phyloP scores from a whole-genome alignment of 2,329 filamentous ascomycete species.

The Verticillium alfalfae region DNA sequence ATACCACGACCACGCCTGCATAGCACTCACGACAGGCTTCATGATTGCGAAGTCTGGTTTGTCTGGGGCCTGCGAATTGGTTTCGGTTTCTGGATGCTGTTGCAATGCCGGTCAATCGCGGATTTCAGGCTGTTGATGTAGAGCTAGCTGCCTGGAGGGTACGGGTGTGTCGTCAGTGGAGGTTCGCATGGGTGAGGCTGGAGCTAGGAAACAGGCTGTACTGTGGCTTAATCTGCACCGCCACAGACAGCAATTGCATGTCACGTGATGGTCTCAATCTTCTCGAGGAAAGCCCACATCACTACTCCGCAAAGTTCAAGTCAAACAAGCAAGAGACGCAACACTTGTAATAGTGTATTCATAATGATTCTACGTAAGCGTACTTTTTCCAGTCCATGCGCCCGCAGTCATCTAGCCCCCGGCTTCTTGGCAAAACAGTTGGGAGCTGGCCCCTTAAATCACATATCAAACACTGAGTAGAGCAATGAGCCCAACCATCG shows the following conservation, averaged over 20 bases:
- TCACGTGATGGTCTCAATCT: background rate
- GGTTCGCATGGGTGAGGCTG: background rate
- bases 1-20: slow-evolving; percentile 95
- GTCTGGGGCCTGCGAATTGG: background rate
- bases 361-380: background rate
- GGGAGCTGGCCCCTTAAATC: background rate
- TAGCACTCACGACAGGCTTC: slow-evolving; percentile 89
- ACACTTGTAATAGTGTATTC: background rate
- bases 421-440: background rate
- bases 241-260: background rate
- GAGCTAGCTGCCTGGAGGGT: background rate
- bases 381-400: background rate
- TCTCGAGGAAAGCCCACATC: too few species aligned
- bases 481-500: background rate
- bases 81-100: background rate
- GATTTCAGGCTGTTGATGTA: background rate
- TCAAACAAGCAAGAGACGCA: too few species aligned
- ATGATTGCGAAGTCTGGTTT: slow-evolving; percentile 47
- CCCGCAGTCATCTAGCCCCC: background rate
- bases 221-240: background rate
- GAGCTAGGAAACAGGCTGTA: background rate
- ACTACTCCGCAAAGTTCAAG: too few species aligned
- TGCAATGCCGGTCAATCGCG: background rate
- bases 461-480: background rate
- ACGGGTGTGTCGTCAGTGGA: background rate